Percentiles rank a stretch among this genome's conserved stretches.
These are phyloP conservation scores for Dictyostelium citrinum DNA, from an alignment of 78 protist genomes.

Conservation along the genomic window DNA sequence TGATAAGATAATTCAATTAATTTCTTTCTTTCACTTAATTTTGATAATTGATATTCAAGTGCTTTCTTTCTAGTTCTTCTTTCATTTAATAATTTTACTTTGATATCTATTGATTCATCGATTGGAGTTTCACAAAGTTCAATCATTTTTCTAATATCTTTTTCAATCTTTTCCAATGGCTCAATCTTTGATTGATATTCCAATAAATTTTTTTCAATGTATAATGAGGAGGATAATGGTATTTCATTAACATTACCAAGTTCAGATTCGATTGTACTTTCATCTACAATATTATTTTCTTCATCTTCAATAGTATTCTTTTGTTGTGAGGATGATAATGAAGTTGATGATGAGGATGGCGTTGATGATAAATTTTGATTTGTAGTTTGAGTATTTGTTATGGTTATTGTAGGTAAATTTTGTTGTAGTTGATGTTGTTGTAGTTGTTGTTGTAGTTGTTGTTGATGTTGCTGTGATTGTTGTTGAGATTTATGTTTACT, in stretches of 20 bases:
- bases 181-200: not conserved
- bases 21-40: constrained; percentile 1
- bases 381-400: not conserved
- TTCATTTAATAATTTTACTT: not conserved
- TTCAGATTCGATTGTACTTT: not conserved
- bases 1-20: not conserved
- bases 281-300: not conserved
- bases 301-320: not conserved
- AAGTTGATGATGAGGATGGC: not conserved
- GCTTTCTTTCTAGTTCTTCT: constrained; percentile 5
- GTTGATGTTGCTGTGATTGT: not conserved
- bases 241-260: not conserved
- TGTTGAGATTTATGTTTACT: not conserved
- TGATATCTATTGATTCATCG: not conserved
- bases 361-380: not conserved
- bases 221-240: not conserved
- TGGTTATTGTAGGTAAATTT: not conserved
- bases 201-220: not conserved
- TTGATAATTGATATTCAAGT: constrained; percentile 7
- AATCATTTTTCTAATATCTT: constrained; percentile 10
- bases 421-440: not conserved
- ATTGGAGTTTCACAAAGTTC: not conserved
- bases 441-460: not conserved
- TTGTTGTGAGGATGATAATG: not conserved
- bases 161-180: not conserved